A percentile compares a stretch with the other conserved stretches of the same genome.
Evolutionary conservation across 441 rosid species (phyloP).

Genomic region (Corymbia citriodora): DNA sequence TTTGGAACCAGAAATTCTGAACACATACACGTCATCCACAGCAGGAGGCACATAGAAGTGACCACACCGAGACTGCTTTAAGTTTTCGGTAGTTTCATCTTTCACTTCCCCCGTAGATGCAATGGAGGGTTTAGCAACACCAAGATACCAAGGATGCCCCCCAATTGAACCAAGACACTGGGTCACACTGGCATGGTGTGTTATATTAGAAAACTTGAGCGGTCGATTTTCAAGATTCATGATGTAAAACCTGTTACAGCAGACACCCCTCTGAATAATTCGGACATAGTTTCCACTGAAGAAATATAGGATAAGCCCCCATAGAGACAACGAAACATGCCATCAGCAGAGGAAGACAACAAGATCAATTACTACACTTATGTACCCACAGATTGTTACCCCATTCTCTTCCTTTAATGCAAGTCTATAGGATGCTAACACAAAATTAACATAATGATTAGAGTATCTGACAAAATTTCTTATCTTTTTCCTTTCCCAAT

Average conservation of each 20-base stretch:
- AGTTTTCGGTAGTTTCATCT: neutral
- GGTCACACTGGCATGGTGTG: conserved; percentile 82
- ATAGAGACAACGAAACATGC: neutral
- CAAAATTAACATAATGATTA: neutral
- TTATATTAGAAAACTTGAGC: conserved; percentile 39
- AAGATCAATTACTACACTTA: neutral
- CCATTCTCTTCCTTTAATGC: neutral
- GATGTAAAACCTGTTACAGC: conserved; percentile 40
- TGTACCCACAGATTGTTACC: neutral
- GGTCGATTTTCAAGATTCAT: conserved; percentile 43
- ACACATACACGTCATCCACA: conserved; percentile 49
- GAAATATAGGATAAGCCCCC: neutral
- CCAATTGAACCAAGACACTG: conserved; percentile 86
- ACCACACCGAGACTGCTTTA: conserved; percentile 34
- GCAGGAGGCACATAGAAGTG: conserved; percentile 59
- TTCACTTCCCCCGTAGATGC: conserved; percentile 15
- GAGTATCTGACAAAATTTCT: neutral
- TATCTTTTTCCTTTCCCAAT: neutral
- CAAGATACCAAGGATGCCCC: conserved; percentile 75
- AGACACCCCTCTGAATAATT: neutral
- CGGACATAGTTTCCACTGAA: neutral
- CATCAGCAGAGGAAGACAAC: neutral
- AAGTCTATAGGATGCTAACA: neutral
- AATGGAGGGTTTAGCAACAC: conserved; percentile 67
- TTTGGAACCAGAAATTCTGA: conserved; percentile 62